A percentile compares a stretch with the other conserved stretches of the same genome.
phyloP scores from a whole-genome alignment of 106 monocot genomes.

The Allium fistulosum region DNA sequence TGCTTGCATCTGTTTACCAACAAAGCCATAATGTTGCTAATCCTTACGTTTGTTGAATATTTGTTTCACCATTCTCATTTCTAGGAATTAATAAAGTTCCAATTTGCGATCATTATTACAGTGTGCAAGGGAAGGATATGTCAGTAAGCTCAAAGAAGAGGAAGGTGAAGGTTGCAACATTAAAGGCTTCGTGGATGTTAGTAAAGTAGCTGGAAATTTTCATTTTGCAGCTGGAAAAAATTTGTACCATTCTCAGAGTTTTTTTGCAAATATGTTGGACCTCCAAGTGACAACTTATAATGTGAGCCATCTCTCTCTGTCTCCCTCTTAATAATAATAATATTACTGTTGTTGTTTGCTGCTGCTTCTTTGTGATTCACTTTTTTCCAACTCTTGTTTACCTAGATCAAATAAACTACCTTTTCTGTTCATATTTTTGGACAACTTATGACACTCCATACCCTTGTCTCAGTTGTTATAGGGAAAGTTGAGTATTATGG shows the following conservation, averaged over 20 bases:
- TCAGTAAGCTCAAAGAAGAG: slow-evolving; percentile 60
- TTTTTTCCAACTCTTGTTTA: too few relatives aligned
- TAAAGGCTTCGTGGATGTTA: slow-evolving; percentile 67
- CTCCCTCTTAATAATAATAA: background rate
- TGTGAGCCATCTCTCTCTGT: slow-evolving; percentile 5
- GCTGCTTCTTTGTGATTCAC: too few relatives aligned
- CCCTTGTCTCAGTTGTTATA: too few relatives aligned
- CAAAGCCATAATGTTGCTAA: background rate
- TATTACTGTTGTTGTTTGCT: too few relatives aligned
- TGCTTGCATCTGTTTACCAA: background rate
- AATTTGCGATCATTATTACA: slow-evolving; percentile 1
- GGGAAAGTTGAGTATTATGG: too few relatives aligned
- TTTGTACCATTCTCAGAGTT: slow-evolving; percentile 31
- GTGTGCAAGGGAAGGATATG: slow-evolving; percentile 64
- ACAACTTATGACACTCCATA: too few relatives aligned
- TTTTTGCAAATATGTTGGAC: slow-evolving; percentile 12
- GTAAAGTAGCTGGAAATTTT: slow-evolving; percentile 77
- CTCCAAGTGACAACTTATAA: slow-evolving; percentile 18
- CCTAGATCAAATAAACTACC: too few relatives aligned
- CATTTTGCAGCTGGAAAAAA: slow-evolving; percentile 69
- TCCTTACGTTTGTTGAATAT: background rate
- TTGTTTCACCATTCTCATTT: background rate
- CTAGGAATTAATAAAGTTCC: too few relatives aligned
- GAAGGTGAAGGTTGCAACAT: slow-evolving; percentile 79
- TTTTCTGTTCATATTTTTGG: too few relatives aligned